Evolutionary conservation across 768 basidiomycete genomes (phyloP), one percentile per base, ranked within the genome.

Genomic region (Xanthoconium stramineum): DNA sequence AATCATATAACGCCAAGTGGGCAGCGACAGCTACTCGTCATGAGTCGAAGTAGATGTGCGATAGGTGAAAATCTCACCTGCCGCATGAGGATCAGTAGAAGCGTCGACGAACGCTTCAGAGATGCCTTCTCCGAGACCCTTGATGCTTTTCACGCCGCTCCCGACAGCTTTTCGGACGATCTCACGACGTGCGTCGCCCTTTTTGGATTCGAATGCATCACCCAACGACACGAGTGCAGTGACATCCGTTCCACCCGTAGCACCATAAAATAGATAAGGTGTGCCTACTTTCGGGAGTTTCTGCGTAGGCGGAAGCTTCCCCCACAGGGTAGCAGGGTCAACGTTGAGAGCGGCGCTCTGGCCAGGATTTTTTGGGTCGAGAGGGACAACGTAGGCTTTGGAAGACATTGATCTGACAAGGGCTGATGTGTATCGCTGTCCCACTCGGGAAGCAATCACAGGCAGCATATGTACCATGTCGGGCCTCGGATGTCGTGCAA

Each of bases 1-100:
- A 93, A 60, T 84, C 82, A 72, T 88, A 91, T 43, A 80, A 65
- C 7, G 88, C 87, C 59, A 94, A 76, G 62, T 90, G 79, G 3
- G 92, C 83, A 6, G 85, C 90, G 47, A 91, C 89, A 43, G 91
- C 91, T 87, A 59, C 47, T 57, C 55, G 3, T 1, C 9, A 13
- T 65, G 46, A 57, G 58, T 17, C 2, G 11, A 38, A 3, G 36
- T 8, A 0, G 3, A 24, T 7, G 15, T 5, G 38, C 6, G 17
- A 56, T 15, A 3, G 0, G 52, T 33, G 29, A 42, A 28, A 3
- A 50, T 45, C 49, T 52, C 59, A 89, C 90, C 88, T 58, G 90
- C 84, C 57, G 89, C 91, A 58, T 93, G 90, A 20, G 89, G 80
- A 69, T 92, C 88, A 1, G 68, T 57, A 8, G 81, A 80, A 28